Evolutionary conservation across 1,284 basidiomycete genomes (phyloP).

Genomic region (Tetrapyrgos nigripes): DNA sequence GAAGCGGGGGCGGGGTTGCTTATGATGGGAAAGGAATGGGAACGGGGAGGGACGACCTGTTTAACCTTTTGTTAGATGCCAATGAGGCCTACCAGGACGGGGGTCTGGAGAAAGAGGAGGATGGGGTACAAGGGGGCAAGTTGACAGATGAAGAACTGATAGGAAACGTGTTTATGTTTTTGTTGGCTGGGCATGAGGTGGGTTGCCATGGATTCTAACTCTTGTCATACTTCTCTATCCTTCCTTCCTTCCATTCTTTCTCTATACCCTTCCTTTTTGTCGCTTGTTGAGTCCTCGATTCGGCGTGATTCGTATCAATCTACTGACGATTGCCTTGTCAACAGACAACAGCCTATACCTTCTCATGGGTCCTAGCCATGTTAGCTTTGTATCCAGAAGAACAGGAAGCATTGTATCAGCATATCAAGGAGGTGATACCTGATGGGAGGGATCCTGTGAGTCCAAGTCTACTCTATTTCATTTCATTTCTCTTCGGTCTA

Average conservation of each 20-base stretch:
- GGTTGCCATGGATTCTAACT: no score
- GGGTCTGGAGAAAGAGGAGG: no score
- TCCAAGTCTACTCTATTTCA: no score
- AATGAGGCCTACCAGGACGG: neutral
- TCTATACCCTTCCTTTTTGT: no score
- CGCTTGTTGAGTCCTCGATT: neutral
- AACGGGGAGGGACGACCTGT: conserved; percentile 1
- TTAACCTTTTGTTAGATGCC: conserved; percentile 1
- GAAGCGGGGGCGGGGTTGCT: no score
- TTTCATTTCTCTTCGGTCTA: no score
- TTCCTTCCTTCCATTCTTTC: no score
- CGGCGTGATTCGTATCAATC: no score
- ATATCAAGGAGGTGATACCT: conserved; percentile 6
- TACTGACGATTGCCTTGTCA: no score
- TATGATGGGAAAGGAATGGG: neutral
- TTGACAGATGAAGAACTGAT: conserved; percentile 4
- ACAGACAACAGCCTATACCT: conserved; percentile 3
- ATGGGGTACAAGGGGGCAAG: no score
- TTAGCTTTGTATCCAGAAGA: conserved; percentile 5
- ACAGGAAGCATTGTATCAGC: conserved; percentile 4
- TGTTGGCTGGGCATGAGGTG: conserved; percentile 8
- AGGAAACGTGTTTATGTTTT: conserved; percentile 4
- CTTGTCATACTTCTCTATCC: no score
- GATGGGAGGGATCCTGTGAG: no score
- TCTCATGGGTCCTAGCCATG: neutral